These are phyloP conservation scores for Pseudogymnoascus sp. DNA, from an alignment of 2,329 filamentous ascomycete genomes.

Conservation along the genomic window DNA sequence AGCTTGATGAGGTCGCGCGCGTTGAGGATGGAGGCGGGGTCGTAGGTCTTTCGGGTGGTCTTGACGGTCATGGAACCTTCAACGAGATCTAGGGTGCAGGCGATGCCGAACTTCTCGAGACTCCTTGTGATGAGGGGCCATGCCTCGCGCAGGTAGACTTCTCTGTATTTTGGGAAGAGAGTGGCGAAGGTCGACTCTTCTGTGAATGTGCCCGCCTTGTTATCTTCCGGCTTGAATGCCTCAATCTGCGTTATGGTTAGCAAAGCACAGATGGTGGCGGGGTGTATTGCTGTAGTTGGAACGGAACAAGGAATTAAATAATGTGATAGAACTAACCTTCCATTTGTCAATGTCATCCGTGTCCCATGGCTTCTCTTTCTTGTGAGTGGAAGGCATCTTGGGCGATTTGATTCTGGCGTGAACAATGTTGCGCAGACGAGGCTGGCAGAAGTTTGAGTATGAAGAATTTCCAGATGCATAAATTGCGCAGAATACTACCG, in stretches of 20 bases:
- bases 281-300: not conserved
- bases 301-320: not conserved
- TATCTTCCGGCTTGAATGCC: conserved; percentile 76
- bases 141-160: conserved; percentile 83
- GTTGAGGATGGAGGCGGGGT: conserved; percentile 88
- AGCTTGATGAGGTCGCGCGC: conserved; percentile 92
- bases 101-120: conserved; percentile 80
- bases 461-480: conserved; percentile 9
- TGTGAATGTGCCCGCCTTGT: conserved; percentile 73
- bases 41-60: conserved; percentile 84
- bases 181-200: conserved; percentile 87
- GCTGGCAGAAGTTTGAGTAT: conserved; percentile 7
- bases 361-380: conserved; percentile 89
- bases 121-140: conserved; percentile 87
- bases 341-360: conserved; percentile 97
- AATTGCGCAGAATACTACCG: not conserved
- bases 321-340: conserved; percentile 47
- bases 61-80: conserved; percentile 96
- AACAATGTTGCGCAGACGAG: conserved; percentile 1
- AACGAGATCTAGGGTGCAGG: conserved; percentile 85
- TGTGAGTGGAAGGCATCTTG: conserved; percentile 77
- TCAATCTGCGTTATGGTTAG: conserved; percentile 48
- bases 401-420: not conserved
- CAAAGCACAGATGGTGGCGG: not conserved
- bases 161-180: conserved; percentile 91